Conservation (phyloP, 1,139 yeast species). For the Diutina mesorugosa region DNA sequence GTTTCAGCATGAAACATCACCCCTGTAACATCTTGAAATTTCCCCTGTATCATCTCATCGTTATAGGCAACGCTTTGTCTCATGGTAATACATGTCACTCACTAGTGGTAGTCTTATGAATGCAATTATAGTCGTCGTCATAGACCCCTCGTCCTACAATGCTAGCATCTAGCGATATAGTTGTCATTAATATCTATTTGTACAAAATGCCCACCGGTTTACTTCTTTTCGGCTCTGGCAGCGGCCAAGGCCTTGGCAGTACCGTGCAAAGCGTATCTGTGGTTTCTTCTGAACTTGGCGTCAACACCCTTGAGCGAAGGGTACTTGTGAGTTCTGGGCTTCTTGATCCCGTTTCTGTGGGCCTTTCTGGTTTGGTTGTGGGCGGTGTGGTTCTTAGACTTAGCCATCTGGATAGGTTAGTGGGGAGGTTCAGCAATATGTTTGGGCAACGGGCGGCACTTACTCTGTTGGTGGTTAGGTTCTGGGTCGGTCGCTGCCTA, state of each 20-base stretch:
- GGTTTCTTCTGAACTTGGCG: slow-evolving; percentile 99
- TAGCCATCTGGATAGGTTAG: slow-evolving; percentile 49
- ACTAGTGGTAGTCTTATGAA: no score
- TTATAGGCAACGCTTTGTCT: no score
- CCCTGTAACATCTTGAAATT: no score
- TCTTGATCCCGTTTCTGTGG: slow-evolving; percentile 99
- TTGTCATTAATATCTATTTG: not conserved
- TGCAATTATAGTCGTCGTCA: no score
- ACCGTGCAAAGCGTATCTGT: slow-evolving; percentile 98
- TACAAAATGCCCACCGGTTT: not conserved
- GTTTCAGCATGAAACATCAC: no score
- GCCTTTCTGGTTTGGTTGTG: slow-evolving; percentile 99
- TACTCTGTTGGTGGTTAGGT: not conserved
- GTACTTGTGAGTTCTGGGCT: slow-evolving; percentile 96
- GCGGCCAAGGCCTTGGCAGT: slow-evolving; percentile 80
- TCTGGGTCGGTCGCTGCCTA: not conserved
- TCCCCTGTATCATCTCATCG: no score
- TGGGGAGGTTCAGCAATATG: not conserved
- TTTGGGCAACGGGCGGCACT: not conserved
- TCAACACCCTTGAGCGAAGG: slow-evolving; percentile 98
- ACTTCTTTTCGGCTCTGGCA: slow-evolving; percentile 1
- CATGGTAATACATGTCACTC: no score
- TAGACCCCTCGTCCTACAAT: no score
- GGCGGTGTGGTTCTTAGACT: slow-evolving; percentile 99
- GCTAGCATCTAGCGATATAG: not conserved